phyloP scores from a whole-genome alignment of 768 basidiomycete genomes.

The Candolleomyces eurysporus region DNA sequence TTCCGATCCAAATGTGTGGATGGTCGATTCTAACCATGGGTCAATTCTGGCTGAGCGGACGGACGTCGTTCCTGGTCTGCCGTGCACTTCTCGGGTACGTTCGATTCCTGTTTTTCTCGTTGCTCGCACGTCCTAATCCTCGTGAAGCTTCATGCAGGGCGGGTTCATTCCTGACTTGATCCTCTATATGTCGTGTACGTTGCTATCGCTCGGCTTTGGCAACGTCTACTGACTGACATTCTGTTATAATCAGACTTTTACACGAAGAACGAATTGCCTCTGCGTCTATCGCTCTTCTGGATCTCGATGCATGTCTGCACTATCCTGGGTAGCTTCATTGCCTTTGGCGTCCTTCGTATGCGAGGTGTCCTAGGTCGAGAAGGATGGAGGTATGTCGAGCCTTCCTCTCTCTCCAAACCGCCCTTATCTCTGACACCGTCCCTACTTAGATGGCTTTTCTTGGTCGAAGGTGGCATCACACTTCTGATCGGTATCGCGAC shows the following conservation, averaged over 20 bases:
- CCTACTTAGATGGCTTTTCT: slow-evolving; percentile 50
- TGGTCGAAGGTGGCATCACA: slow-evolving; percentile 47
- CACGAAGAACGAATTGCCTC: slow-evolving; percentile 55
- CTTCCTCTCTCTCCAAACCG: neutral
- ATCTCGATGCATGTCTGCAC: slow-evolving; percentile 43
- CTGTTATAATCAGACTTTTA: slow-evolving; percentile 46
- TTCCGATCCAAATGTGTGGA: slow-evolving; percentile 54
- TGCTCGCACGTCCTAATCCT: neutral
- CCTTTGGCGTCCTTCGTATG: slow-evolving; percentile 61
- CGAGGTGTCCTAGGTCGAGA: slow-evolving; percentile 50
- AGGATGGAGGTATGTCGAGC: slow-evolving; percentile 42
- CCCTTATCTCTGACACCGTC: neutral
- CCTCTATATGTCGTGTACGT: slow-evolving; percentile 58
- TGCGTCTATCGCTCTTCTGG: slow-evolving; percentile 58
- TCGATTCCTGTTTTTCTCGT: slow-evolving; percentile 17
- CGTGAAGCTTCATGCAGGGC: slow-evolving; percentile 23
- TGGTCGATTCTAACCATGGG: slow-evolving; percentile 51
- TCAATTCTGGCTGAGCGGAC: slow-evolving; percentile 59
- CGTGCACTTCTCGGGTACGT: slow-evolving; percentile 43
- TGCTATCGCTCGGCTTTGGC: neutral
- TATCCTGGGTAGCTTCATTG: slow-evolving; percentile 54
- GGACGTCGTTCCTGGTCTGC: slow-evolving; percentile 45
- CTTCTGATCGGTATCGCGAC: slow-evolving; percentile 50
- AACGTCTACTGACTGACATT: neutral
- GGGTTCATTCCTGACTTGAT: slow-evolving; percentile 60